Evolutionary conservation across 129 eudicot genomes (phyloP).

Genomic region (Scalesia atractyloides): DNA sequence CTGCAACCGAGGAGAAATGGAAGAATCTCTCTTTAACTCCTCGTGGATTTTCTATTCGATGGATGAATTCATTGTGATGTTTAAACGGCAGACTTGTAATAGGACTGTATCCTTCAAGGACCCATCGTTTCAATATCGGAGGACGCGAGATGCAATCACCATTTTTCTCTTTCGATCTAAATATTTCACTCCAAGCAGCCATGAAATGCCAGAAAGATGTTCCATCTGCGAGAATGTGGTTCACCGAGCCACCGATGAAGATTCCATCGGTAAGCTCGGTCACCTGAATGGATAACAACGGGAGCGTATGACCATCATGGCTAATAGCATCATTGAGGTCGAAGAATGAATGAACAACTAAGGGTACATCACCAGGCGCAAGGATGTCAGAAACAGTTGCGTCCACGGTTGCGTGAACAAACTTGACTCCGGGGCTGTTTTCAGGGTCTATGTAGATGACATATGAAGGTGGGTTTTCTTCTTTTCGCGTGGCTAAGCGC

Average conservation of each 20-base stretch:
- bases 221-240: slow-evolving; percentile 50
- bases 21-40: slow-evolving; percentile 30
- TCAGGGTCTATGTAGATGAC: slow-evolving; percentile 38
- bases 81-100: slow-evolving; percentile 14
- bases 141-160: not conserved
- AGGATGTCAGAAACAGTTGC: slow-evolving; percentile 37
- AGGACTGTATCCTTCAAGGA: slow-evolving; percentile 30
- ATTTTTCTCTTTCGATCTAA: not conserved
- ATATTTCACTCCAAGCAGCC: slow-evolving; percentile 52
- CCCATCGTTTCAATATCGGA: slow-evolving; percentile 29
- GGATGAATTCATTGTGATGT: slow-evolving; percentile 9
- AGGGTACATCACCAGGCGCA: slow-evolving; percentile 34
- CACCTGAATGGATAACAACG: slow-evolving; percentile 51
- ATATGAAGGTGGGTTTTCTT: slow-evolving; percentile 39
- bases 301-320: slow-evolving; percentile 40
- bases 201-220: slow-evolving; percentile 59
- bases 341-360: slow-evolving; percentile 46
- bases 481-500: slow-evolving; percentile 37
- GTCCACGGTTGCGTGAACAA: slow-evolving; percentile 40
- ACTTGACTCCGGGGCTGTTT: slow-evolving; percentile 51
- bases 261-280: slow-evolving; percentile 54
- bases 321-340: slow-evolving; percentile 32
- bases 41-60: not conserved
- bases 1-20: slow-evolving; percentile 32
- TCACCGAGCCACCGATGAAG: slow-evolving; percentile 50